Evolutionary conservation across 2,329 filamentous ascomycete species (phyloP).

Genomic region (Aureobasidium uvarum): DNA sequence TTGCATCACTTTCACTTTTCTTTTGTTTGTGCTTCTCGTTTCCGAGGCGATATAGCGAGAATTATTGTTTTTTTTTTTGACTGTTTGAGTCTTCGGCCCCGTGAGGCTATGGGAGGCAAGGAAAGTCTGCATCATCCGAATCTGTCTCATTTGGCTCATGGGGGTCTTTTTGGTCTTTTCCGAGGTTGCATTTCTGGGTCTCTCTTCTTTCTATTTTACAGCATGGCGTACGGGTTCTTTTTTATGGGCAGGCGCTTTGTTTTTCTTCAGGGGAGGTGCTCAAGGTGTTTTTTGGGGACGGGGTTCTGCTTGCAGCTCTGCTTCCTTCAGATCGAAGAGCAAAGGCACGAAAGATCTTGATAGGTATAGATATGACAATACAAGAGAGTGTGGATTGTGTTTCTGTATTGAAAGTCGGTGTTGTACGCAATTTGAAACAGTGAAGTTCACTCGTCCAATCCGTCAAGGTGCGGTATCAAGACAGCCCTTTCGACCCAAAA

Average conservation of each 20-base stretch:
- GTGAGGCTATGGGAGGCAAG: neutral
- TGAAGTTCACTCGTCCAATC: too few species aligned
- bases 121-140: neutral
- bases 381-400: neutral
- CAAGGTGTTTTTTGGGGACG: neutral
- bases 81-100: neutral
- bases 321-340: neutral
- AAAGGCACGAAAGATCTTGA: neutral
- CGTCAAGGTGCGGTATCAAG: too few species aligned
- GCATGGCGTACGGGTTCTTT: neutral
- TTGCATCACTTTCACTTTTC: neutral
- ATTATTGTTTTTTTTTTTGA: neutral
- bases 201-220: neutral
- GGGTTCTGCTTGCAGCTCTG: neutral
- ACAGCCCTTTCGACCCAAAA: too few species aligned
- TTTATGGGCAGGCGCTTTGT: neutral
- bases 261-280: neutral
- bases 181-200: neutral
- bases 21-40: neutral
- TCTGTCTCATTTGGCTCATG: neutral
- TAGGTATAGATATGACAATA: neutral
- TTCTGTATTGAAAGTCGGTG: too few species aligned
- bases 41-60: neutral
- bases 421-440: too few species aligned
- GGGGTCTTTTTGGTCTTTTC: neutral